These are phyloP conservation scores for Bauhinia variegata DNA, from an alignment of 306 rosid species.

Conservation along the genomic window DNA sequence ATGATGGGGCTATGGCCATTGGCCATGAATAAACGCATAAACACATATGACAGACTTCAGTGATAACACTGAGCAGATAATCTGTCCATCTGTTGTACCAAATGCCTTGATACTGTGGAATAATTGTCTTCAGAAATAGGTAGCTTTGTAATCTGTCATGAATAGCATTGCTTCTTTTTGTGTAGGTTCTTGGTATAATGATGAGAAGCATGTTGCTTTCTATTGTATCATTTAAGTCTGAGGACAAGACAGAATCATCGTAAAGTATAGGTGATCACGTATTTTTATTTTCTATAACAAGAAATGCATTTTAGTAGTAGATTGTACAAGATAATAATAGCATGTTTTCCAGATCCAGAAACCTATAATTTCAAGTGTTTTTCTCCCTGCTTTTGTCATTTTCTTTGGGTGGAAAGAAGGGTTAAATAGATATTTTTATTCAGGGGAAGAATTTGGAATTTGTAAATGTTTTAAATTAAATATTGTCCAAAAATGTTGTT, in stretches of 20 bases:
- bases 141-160: conserved; percentile 31
- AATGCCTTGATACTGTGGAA: conserved; percentile 30
- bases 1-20: conserved; percentile 30
- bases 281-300: conserved; percentile 20
- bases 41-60: conserved; percentile 40
- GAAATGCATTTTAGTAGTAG: conserved; percentile 19
- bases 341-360: conserved; percentile 21
- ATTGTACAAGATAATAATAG: conserved; percentile 13
- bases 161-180: conserved; percentile 41
- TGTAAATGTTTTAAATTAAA: too few relatives aligned
- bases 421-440: too few relatives aligned
- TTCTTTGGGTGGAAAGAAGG: too few relatives aligned
- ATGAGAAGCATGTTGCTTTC: conserved; percentile 44
- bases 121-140: conserved; percentile 35
- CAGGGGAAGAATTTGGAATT: too few relatives aligned
- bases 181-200: conserved; percentile 32
- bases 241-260: conserved; percentile 39
- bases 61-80: conserved; percentile 24
- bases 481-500: too few relatives aligned
- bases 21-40: conserved; percentile 47
- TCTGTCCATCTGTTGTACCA: conserved; percentile 25
- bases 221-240: conserved; percentile 41
- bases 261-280: conserved; percentile 36
- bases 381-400: too few relatives aligned
- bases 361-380: too few relatives aligned